A percentile compares a stretch with the other conserved stretches of the same genome.
phyloP scores from a whole-genome alignment of 352 stramenopile genomes.

The Pythium utonaiense region DNA sequence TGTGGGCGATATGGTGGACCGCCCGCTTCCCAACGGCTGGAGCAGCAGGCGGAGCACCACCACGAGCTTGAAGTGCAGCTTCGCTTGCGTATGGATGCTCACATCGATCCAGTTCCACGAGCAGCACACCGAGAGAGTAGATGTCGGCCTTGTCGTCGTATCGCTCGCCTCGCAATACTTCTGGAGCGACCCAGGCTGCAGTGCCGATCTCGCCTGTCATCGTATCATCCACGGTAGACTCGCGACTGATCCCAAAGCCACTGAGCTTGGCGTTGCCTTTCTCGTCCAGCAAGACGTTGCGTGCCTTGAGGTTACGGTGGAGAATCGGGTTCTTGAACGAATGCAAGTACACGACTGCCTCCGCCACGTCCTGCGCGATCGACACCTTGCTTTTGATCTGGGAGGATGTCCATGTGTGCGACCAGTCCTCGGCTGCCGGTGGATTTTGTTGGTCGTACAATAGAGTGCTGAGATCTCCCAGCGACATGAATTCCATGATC shows the following conservation, averaged over 20 bases:
- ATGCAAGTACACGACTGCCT: slow-evolving; percentile 20
- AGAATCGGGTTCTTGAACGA: slow-evolving; percentile 16
- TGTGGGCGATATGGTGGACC: background rate
- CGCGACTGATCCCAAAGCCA: slow-evolving; percentile 14
- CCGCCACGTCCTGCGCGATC: slow-evolving; percentile 8
- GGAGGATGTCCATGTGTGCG: background rate
- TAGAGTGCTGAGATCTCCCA: slow-evolving; percentile 20
- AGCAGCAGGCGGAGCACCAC: background rate
- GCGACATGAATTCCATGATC: slow-evolving; percentile 25
- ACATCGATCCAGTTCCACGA: background rate
- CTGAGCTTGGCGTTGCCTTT: slow-evolving; percentile 10
- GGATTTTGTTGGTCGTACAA: slow-evolving; percentile 1
- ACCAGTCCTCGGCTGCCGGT: background rate
- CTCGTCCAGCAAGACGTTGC: slow-evolving; percentile 11
- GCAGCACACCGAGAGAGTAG: background rate
- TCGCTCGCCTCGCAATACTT: background rate
- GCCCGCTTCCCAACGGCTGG: background rate
- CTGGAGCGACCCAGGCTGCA: background rate
- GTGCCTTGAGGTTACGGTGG: slow-evolving; percentile 16
- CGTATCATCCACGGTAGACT: background rate
- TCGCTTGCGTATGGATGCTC: background rate
- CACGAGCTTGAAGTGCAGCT: background rate
- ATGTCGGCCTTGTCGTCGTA: background rate
- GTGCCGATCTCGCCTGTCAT: background rate
- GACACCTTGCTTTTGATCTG: background rate